Base-by-base conservation (phyloP, 1,139 yeast species). In the Hanseniaspora sp. region DNA sequence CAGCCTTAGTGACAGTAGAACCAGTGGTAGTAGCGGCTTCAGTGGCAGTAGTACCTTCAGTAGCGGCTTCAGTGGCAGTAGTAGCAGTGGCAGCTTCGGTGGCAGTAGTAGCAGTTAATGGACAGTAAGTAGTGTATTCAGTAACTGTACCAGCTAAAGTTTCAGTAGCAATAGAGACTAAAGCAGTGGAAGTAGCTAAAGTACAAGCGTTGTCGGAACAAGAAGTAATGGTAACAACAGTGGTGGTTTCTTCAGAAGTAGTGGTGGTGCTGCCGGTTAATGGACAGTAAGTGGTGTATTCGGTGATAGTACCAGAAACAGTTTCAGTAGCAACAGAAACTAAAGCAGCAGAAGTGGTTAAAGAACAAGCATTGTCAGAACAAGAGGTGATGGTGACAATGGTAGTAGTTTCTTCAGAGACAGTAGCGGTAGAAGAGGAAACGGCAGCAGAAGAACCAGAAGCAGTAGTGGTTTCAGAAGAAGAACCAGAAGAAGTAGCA, bases 171-270 rank as follows among this genome's bases (percentile, higher is more conserved):
- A 68, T 63, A 48, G 69, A 66, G 46, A 65, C 65, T 59, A 63
- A 60, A 61, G 69, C 70, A 58, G 56, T 42, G 12, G 59, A 55
- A 18, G 58, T 48, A 28, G 54, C 39, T 30, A 55, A 23, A 39
- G 58, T 56, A 41, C 60, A 58, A 53, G 46, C 60, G 60, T 65
- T 61, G 41, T 59, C 60, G 42, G 58, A 62, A 69, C 82, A 77
- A 55, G 74, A 70, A 58, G 80, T 76, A 69, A 76, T 69, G 64
- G 81, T 76, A 57, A 73, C 69, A 58, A 73, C 52, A 30, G 60
- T 59, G 55, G 58, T 56, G 52, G 58, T 51, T 31, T 57, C 54
- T 33, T 53, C 49, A 46, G 49, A 40, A 23, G 49, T 49, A 38
- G 57, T 55, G 9, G 52, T 52, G 15, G 60, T 59, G n/a, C 55